Conservation (phyloP, 352 stramenopile species). For the Nothophytophthora sp. region DNA sequence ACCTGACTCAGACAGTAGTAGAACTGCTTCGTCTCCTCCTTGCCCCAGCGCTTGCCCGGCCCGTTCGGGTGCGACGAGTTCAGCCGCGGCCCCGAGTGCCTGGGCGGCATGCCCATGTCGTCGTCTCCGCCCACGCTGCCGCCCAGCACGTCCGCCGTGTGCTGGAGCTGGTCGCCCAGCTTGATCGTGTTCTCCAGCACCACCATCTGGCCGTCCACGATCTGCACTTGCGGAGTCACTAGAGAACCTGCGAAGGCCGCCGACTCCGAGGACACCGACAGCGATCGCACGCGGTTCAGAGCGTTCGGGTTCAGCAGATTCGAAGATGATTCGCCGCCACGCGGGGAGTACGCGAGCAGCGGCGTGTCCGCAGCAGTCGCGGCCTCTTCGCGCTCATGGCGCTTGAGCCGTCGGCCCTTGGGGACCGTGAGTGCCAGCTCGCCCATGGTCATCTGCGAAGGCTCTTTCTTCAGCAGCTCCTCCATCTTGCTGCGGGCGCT, state of each 20-base stretch:
- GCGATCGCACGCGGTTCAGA: conserved; percentile 52
- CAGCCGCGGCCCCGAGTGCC: conserved; percentile 40
- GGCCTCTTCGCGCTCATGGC: conserved; percentile 62
- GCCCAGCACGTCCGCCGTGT: conserved; percentile 31
- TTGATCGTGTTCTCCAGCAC: conserved; percentile 72
- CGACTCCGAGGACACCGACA: conserved; percentile 67
- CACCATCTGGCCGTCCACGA: conserved; percentile 88
- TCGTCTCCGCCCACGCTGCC: conserved; percentile 26
- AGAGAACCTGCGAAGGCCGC: conserved; percentile 64
- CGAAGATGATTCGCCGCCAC: conserved; percentile 16
- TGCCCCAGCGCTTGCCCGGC: conserved; percentile 65
- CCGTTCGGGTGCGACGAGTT: conserved; percentile 40
- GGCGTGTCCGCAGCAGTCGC: conserved; percentile 24
- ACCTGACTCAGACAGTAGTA: conserved; percentile 89
- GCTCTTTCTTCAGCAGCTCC: conserved; percentile 68
- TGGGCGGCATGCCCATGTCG: conserved; percentile 24
- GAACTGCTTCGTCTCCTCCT: conserved; percentile 88
- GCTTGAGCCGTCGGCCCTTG: conserved; percentile 54
- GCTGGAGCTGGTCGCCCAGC: conserved; percentile 45
- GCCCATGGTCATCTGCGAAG: conserved; percentile 85
- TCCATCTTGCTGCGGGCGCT: conserved; percentile 48
- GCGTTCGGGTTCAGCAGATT: conserved; percentile 40
- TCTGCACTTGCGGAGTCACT: conserved; percentile 77
- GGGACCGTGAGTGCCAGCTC: conserved; percentile 78
- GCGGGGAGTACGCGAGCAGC: background rate